Base-by-base conservation (phyloP, 1,284 basidiomycete genomes). In the Ustilago esculenta region DNA sequence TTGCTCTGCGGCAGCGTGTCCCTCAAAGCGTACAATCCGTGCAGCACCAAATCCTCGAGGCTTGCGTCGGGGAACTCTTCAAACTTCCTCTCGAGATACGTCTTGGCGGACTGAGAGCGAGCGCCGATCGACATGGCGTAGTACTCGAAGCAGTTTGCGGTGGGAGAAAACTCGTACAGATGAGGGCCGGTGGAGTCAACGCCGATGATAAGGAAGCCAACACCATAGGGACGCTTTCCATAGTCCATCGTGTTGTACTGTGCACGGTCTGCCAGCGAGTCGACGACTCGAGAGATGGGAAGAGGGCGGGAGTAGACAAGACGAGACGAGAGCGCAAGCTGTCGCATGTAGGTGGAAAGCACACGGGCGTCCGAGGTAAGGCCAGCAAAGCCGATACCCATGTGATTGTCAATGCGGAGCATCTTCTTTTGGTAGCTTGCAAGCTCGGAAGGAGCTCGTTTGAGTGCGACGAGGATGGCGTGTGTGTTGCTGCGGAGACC, bases 381-480 rank as follows among this genome's bases (percentile, higher is more conserved):
- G 18, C 96, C 96, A 45, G 96, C 96, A 82, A 98, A 98, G 42
- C 94, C 96, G 79, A 99, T 94, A 39, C 96, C 96, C 79, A 97
- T 90, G 85, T 99, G 96, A 83, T 98, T 94, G 83, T 98, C 96
- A 88, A 99, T 96, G 80, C 93, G 88, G 83, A 96, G 95, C 89
- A 98, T 92, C 87, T 99, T 98, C 85, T 98, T 94, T 83, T 99
- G 96, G 86, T 98, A 98, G 34, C 91, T 92, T 14, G 96, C 95
- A 49, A 99, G 88, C 84, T 98, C 96, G 67, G 94, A 94, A 10
- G 94, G 95, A n/a, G 95, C 98, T 82, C 95, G 88, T 94, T 98
- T 98, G 64, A 98, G 85, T 8, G 95, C 94, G 46, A 98, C 85
- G 23, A 99, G 86, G 53, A 99, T 88, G 20, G 94, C 90, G 84